Conservation (phyloP, 805 yeast species). For the Hanseniaspora vineae region DNA sequence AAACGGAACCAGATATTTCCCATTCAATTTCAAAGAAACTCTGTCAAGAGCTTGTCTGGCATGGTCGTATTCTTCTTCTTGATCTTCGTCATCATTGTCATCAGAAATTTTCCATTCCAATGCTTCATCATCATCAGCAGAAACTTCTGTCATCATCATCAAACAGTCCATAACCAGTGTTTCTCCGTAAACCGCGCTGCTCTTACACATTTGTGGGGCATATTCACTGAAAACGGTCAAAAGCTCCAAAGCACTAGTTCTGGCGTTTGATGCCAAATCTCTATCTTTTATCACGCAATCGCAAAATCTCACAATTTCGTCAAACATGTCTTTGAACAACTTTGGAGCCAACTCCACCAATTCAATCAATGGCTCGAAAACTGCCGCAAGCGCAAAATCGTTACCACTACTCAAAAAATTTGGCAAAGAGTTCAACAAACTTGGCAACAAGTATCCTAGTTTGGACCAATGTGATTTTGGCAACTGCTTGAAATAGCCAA, state of each 20-base stretch:
- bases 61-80: constrained; percentile 76
- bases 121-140: constrained; percentile 77
- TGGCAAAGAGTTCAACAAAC: constrained; percentile 75
- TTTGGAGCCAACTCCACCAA: constrained; percentile 90
- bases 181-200: constrained; percentile 57
- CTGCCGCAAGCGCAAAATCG: constrained; percentile 70
- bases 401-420: constrained; percentile 68
- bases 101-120: constrained; percentile 78
- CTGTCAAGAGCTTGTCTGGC: constrained; percentile 94
- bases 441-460: constrained; percentile 70
- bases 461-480: constrained; percentile 71
- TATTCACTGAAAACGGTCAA: constrained; percentile 84
- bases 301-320: constrained; percentile 75
- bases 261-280: constrained; percentile 65
- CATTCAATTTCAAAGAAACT: constrained; percentile 71
- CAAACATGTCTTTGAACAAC: constrained; percentile 83
- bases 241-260: constrained; percentile 80
- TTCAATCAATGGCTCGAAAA: constrained; percentile 81
- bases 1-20: constrained; percentile 72
- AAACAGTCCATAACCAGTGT: constrained; percentile 63
- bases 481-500: constrained; percentile 70
- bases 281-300: constrained; percentile 70
- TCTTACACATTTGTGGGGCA: constrained; percentile 89
- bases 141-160: constrained; percentile 84
- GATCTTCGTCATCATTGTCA: constrained; percentile 67